Evolutionary conservation across 306 rosid genomes (phyloP), one percentile per base, ranked within the genome.

Genomic region (Prunus fruticosa): DNA sequence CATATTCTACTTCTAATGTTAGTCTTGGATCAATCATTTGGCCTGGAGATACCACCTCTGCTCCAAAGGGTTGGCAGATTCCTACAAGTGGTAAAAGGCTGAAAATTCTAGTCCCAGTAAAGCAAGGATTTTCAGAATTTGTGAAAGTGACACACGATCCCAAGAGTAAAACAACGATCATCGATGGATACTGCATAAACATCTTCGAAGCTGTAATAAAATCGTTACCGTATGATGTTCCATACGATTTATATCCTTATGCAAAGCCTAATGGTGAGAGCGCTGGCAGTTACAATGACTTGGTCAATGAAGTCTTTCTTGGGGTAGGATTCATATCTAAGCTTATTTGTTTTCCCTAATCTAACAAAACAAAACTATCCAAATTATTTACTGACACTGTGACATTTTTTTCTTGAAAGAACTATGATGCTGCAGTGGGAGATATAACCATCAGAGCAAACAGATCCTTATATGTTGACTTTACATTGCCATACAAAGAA

Each of bases 51-150:
- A 11, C 61, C 19, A 69, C 14, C 12, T 32, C 76, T 20, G 61
- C 22, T 5, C 83, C 86, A 3, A 75, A 72, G 28, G 88, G 84
- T 15, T 79, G 84, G 86, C 80, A 76, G 64, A 14, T 47, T 67
- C 81, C 76, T 1, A 38, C 71, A 16, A 57, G 27, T n/a, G 62
- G 5, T 34, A 76, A 63, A 27, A 72, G 38, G 66, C 25, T 82
- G 20, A 79, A 61, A 64, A 16, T 85, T 20, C 75, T 70, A 46
- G 80, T 82, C 69, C 84, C 84, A 0, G 49, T 62, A 19, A 75
- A 56, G 19, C 13, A 19, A 22, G 79, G 71, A 0, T 80, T 43
- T 63, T 0, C 0, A 20, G 82, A 83, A 58, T 76, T 76, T 34
- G 58, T 80, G 14, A 22, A 25, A 1, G 73, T 46, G 63, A 23